These are phyloP conservation scores for Debaryomyces hansenii DNA, from an alignment of 805 yeast species.

Conservation along the genomic window DNA sequence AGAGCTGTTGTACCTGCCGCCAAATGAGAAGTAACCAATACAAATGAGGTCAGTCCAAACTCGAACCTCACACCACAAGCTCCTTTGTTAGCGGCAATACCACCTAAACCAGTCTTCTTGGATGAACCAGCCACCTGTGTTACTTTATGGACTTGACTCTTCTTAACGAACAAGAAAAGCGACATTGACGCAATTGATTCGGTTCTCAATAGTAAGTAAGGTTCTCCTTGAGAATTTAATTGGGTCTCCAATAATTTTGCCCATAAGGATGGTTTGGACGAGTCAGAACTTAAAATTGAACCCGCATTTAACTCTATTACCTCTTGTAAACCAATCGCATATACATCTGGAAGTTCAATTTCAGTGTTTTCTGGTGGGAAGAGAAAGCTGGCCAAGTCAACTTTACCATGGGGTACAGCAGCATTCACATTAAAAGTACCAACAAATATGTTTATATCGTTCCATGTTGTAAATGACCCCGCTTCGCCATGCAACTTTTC, in stretches of 20 bases:
- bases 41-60: conserved; percentile 76
- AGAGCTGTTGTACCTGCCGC: conserved; percentile 88
- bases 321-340: conserved; percentile 91
- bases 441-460: conserved; percentile 63
- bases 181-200: conserved; percentile 74
- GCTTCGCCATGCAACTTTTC: conserved; percentile 53
- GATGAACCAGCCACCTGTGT: conserved; percentile 92
- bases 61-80: conserved; percentile 91
- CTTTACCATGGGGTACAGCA: conserved; percentile 43
- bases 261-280: conserved; percentile 78
- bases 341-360: conserved; percentile 64
- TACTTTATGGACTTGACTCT: conserved; percentile 36
- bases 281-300: conserved; percentile 82
- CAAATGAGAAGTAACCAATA: conserved; percentile 85
- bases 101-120: conserved; percentile 94
- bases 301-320: conserved; percentile 92
- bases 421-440: conserved; percentile 94
- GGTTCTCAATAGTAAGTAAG: conserved; percentile 65
- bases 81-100: conserved; percentile 96
- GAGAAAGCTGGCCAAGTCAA: conserved; percentile 74
- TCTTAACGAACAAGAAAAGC: conserved; percentile 61
- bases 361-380: conserved; percentile 60
- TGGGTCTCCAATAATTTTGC: conserved; percentile 63
- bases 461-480: conserved; percentile 57
- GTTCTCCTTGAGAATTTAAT: conserved; percentile 48